Conservation (phyloP, 2,329 filamentous ascomycete genomes). For the Fusarium oligoseptatum region DNA sequence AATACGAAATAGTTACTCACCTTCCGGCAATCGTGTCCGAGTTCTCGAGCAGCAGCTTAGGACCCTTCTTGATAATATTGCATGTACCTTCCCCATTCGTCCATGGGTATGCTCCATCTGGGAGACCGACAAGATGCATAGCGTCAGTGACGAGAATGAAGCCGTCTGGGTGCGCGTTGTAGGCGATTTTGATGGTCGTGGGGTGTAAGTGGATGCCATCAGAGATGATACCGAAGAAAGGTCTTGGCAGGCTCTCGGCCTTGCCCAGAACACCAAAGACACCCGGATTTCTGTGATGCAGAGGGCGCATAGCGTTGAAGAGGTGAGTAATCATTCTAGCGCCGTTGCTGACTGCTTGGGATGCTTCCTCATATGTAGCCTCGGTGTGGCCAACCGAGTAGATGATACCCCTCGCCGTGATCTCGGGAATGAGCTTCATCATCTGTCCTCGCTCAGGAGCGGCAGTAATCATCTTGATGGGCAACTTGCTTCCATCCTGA, state of each 20-base stretch:
- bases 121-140: conserved; percentile 87
- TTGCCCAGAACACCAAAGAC: conserved; percentile 88
- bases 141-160: conserved; percentile 93
- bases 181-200: conserved; percentile 89
- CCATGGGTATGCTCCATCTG: conserved; percentile 88
- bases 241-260: conserved; percentile 69
- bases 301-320: conserved; percentile 93
- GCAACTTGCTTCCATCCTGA: conserved; percentile 52
- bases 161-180: conserved; percentile 85
- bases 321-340: conserved; percentile 93
- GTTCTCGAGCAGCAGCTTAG: conserved; percentile 80
- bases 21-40: conserved; percentile 84
- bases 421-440: conserved; percentile 74
- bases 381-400: conserved; percentile 90
- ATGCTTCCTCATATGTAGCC: conserved; percentile 86
- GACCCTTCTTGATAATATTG: conserved; percentile 77
- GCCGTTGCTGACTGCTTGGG: conserved; percentile 77
- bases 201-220: conserved; percentile 93
- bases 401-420: conserved; percentile 75
- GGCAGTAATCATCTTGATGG: conserved; percentile 85
- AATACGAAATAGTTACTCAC: conserved; percentile 56
- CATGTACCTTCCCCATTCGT: conserved; percentile 76
- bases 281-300: conserved; percentile 91
- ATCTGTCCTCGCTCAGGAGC: conserved; percentile 85
- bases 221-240: conserved; percentile 90